A percentile compares a stretch with the other conserved stretches of the same genome.
phyloP scores from a whole-genome alignment of 2,329 filamentous ascomycete species.

The Phaeosphaeria sp. region DNA sequence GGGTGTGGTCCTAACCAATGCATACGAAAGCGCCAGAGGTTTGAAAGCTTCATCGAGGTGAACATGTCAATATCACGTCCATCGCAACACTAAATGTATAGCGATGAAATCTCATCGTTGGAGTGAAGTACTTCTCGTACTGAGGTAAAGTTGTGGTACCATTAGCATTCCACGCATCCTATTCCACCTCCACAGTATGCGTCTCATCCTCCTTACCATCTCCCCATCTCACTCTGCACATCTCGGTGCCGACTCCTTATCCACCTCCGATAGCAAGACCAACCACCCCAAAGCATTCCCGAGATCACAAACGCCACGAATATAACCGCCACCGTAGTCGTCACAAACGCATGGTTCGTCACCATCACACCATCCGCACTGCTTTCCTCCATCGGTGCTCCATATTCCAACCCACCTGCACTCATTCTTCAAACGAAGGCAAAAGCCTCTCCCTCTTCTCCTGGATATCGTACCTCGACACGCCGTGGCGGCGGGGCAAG shows the following conservation, averaged over 20 bases:
- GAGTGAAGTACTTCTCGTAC: neutral
- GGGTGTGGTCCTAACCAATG: too few relatives aligned
- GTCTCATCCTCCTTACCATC: neutral
- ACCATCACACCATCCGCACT: neutral
- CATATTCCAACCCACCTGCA: neutral
- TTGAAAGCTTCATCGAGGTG: too few relatives aligned
- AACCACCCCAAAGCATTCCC: neutral
- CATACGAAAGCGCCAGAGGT: too few relatives aligned
- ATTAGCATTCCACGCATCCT: neutral
- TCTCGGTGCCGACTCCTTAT: neutral
- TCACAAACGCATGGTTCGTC: neutral
- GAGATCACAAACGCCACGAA: neutral
- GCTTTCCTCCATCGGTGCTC: neutral
- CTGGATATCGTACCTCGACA: conserved; percentile 13
- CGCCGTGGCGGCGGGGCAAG: conserved; percentile 8
- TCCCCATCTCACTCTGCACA: neutral
- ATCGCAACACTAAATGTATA: too few relatives aligned
- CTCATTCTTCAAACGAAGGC: neutral
- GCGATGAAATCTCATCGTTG: too few relatives aligned
- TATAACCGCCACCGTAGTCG: neutral
- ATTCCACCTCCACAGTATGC: neutral
- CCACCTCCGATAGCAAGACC: neutral
- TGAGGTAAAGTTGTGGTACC: neutral
- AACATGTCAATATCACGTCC: too few relatives aligned
- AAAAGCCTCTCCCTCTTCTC: neutral